Base-by-base conservation (phyloP, 441 rosid species). In the Omphalea diandra region DNA sequence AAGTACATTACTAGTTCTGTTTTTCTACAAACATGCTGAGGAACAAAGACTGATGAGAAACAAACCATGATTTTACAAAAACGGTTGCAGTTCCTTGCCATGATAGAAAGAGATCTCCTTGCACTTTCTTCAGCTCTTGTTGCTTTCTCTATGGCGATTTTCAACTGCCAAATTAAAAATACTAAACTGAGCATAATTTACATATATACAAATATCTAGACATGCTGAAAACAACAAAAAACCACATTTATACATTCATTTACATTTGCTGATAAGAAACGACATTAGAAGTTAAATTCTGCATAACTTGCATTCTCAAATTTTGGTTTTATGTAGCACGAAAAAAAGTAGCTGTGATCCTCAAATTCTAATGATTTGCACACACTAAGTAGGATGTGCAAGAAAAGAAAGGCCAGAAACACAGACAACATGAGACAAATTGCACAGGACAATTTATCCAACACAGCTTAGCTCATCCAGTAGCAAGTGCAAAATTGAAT, bases 51-150 rank as follows among this genome's bases (percentile, higher is more conserved):
- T 10, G 43, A 73, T 35, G 63, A 75, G 79, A 81, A 73, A 80
- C 87, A 41, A 63, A 95, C 97, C 98, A 93, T 90, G 77, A 92
- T 81, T 85, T 89, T 95, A 77, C 97, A 88, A 72, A 95, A 95
- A n/a, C 97, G 90, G 69, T 49, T 85, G 84, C 92, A 89, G 61
- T 95, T 90, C 68, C 93, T 88, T 49, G 86, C 72, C 83, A 93
- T 86, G 56, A 85, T 77, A 12, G 87, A 83, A 49, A 93, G 75
- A 90, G 88, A 87, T 84, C 73, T 88, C 75, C 68, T 85, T 15
- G 90, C 78, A 24, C 79, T 80, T 79, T 87, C 91, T 82, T 92
- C 95, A n/a, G 70, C 82, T 83, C 63, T 87, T 43, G 83, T 76
- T 57, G 91, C 89, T 61, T 81, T 85, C 41, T 79, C 80, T 74